phyloP scores from a whole-genome alignment of 2,329 filamentous ascomycete species.

The Calonectria pseudoturangicola region DNA sequence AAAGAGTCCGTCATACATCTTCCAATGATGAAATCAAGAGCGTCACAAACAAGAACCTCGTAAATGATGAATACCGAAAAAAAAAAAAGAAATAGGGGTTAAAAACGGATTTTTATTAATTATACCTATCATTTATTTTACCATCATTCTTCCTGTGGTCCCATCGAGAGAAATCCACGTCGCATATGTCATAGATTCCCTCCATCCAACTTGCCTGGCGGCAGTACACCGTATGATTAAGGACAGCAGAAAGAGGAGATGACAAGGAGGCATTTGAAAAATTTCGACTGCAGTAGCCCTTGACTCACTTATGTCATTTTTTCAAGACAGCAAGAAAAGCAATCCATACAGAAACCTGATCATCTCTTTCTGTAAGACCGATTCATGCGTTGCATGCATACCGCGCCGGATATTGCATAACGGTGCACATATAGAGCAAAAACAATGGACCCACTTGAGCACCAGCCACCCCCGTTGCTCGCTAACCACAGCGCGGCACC shows the following conservation, averaged over 20 bases:
- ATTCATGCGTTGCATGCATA: conserved; percentile 12
- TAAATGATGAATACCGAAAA: no score
- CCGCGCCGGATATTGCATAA: conserved; percentile 9
- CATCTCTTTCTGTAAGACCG: neutral
- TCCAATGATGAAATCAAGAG: no score
- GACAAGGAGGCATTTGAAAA: neutral
- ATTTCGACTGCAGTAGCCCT: no score
- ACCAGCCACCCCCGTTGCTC: conserved; percentile 21
- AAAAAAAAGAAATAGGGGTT: no score
- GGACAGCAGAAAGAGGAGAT: neutral
- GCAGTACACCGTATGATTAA: neutral
- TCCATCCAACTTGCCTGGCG: no score
- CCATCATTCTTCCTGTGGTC: no score
- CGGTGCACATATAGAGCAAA: conserved; percentile 1
- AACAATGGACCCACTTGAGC: conserved; percentile 7
- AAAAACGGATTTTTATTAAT: no score
- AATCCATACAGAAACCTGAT: neutral
- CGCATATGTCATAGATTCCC: no score
- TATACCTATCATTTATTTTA: no score
- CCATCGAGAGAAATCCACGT: no score
- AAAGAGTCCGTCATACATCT: no score
- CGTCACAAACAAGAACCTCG: no score
- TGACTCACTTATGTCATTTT: neutral
- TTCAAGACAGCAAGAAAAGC: neutral
- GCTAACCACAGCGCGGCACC: conserved; percentile 16